Conservation (phyloP, 2,329 filamentous ascomycete species). For the Trichoderma simmonsii region DNA sequence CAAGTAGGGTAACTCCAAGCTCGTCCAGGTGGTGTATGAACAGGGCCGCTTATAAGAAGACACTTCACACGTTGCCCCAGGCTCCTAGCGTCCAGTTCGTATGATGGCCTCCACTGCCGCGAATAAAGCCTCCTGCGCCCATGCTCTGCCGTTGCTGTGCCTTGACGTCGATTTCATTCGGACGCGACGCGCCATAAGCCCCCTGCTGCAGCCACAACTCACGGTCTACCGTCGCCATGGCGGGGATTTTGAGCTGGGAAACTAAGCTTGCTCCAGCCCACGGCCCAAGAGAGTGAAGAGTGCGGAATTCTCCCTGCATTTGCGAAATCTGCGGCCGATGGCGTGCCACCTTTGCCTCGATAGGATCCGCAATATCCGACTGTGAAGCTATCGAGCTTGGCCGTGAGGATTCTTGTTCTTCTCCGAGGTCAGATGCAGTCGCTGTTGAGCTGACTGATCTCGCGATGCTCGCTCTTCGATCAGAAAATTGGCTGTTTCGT, state of each 20-base stretch:
- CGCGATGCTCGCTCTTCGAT: constrained; percentile 25
- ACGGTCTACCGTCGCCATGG: constrained; percentile 66
- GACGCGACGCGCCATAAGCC: constrained; percentile 56
- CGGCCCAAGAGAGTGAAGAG: constrained; percentile 65
- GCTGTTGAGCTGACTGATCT: constrained; percentile 23
- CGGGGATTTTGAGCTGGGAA: constrained; percentile 64
- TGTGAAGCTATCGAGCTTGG: constrained; percentile 26
- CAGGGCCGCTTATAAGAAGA: not conserved
- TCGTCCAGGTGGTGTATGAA: not conserved
- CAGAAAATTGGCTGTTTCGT: constrained; percentile 33
- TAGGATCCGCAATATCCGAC: constrained; percentile 29
- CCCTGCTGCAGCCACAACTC: constrained; percentile 71
- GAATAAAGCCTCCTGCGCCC: constrained; percentile 50
- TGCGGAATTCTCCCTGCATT: constrained; percentile 60
- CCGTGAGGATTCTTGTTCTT: constrained; percentile 25
- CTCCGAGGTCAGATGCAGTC: constrained; percentile 25
- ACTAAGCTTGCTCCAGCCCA: constrained; percentile 73
- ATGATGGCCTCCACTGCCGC: constrained; percentile 38
- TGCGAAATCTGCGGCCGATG: constrained; percentile 37
- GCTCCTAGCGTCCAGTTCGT: constrained; percentile 60
- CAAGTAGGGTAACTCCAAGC: not conserved
- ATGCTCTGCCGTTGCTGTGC: constrained; percentile 62
- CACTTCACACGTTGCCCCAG: constrained; percentile 52
- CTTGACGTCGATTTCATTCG: constrained; percentile 58
- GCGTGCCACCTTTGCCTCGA: constrained; percentile 38